A percentile compares a stretch with the other conserved stretches of the same genome.
Conservation (phyloP, 2,329 filamentous ascomycete species). For the Fusarium aywerte region DNA sequence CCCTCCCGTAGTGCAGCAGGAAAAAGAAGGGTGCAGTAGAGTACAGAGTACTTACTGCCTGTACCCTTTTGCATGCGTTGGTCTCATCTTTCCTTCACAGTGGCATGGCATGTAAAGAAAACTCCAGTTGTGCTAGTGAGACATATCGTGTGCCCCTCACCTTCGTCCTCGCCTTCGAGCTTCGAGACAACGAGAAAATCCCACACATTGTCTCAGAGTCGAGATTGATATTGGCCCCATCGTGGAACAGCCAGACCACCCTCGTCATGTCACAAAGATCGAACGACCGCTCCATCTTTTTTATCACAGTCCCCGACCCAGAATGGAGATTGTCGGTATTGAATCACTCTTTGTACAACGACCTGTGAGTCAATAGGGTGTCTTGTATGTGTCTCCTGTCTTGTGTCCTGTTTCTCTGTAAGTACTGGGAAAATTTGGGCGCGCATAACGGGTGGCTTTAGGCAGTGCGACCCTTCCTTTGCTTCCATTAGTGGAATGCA, state of each 20-base stretch:
- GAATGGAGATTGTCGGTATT: background rate
- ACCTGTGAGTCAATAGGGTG: constrained; percentile 14
- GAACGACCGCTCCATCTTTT: constrained; percentile 35
- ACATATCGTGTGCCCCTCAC: constrained; percentile 24
- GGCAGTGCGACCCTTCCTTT: constrained; percentile 23
- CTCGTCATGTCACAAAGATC: constrained; percentile 43
- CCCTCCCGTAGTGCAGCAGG: constrained; percentile 2
- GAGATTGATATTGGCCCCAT: constrained; percentile 28
- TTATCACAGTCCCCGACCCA: background rate
- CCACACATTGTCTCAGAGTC: constrained; percentile 34
- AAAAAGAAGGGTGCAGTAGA: background rate
- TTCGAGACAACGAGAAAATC: constrained; percentile 5
- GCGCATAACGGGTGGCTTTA: constrained; percentile 18
- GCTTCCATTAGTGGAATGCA: constrained; percentile 37
- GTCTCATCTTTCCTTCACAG: background rate
- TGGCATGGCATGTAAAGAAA: background rate
- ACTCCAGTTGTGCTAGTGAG: constrained; percentile 4
- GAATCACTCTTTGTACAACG: background rate
- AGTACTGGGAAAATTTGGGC: constrained; percentile 6
- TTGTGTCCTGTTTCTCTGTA: background rate
- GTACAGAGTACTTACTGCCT: no score
- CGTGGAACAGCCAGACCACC: constrained; percentile 5
- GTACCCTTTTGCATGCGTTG: constrained; percentile 9
- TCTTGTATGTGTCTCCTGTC: background rate
- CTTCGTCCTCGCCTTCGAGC: background rate